Evolutionary conservation across 1,284 basidiomycete species (phyloP).

Genomic region (Moesziomyces antarcticus): DNA sequence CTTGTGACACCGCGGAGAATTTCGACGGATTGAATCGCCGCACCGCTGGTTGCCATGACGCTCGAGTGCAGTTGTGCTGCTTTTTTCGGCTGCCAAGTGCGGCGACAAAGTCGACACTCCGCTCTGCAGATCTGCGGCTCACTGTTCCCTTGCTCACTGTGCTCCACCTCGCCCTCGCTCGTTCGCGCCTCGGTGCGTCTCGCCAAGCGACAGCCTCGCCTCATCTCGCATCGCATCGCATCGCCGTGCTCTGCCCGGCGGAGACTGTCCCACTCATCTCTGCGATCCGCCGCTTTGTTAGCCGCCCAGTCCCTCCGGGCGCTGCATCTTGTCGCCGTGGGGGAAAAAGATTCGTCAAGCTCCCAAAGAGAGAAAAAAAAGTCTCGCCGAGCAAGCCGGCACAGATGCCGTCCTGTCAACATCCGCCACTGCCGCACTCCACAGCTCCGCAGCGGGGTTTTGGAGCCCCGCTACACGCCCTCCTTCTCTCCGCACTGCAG

Average conservation of each 20-base stretch:
- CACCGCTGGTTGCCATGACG: too few species aligned
- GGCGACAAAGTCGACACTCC: too few species aligned
- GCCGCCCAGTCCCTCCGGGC: too few species aligned
- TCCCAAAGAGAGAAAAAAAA: background rate
- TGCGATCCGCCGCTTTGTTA: background rate
- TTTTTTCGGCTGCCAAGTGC: too few species aligned
- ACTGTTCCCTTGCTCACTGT: conserved; percentile 1
- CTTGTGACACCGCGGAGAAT: too few species aligned
- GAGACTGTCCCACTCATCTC: too few species aligned
- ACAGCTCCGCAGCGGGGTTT: too few species aligned
- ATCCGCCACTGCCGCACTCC: background rate
- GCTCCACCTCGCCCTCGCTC: background rate
- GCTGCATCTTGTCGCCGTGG: background rate
- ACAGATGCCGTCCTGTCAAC: background rate
- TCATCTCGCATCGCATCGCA: conserved; percentile 3
- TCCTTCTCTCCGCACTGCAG: background rate
- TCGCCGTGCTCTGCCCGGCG: background rate
- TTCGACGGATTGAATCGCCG: too few species aligned
- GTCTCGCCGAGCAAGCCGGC: background rate
- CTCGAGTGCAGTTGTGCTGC: too few species aligned
- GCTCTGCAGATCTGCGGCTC: background rate
- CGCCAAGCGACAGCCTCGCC: background rate
- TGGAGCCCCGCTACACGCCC: background rate
- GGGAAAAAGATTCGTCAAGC: background rate
- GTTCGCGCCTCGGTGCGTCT: conserved; percentile 12